Base-by-base conservation (phyloP, 208 protist genomes). In the Wallacemonas sp. region DNA sequence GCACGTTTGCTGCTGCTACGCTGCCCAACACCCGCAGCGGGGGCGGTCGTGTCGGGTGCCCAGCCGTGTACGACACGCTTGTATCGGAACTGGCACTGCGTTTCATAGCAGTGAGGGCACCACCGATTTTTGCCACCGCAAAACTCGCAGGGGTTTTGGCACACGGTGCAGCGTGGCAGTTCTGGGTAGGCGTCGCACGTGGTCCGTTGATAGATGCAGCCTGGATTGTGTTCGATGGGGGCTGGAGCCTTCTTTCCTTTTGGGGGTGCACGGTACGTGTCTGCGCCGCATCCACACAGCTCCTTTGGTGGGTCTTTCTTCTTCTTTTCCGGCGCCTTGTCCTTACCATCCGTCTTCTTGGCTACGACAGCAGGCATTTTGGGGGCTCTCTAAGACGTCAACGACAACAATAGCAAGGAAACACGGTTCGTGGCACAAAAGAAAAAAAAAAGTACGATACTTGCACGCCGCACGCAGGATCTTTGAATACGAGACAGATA, bases 21-120 rank as follows among this genome's bases (percentile, higher is more conserved):
- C 43, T 17, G 36, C 6, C n/a, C 30, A 34, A 27, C 43, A 21
- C 11, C 36, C 11, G 52, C 29, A 39, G 57, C 8, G 1, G 38
- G 38, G 26, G 62, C 61, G 1, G 47, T 43, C 9, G 38, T 65
- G 46, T 39, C 70, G 4, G 66, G 66, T 19, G 47, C 77, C 36
- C 83, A 70, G 4, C 90, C 87, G 33, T 90, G 84, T 55, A 96
- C 80, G 1, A 93, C 68, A 4, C 91, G 83, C 54, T 83, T 93
- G 77, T 92, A 91, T 11, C 80, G 83, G 61, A 80, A 78, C 8
- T 60, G 57, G 64, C 91, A 96, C 60, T 83, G 88, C 4, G 67
- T 82, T 57, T 96, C 91, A 54, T 89, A 92, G 71, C 91, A 96
- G 67, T 96, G 78, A 4, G 91, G 88, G 47, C 88, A 96, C 85